Percentiles rank a stretch among this genome's conserved stretches.
Evolutionary conservation across 176 grass and related monocot genomes (phyloP).

Genomic region (Metroxylon sagu): DNA sequence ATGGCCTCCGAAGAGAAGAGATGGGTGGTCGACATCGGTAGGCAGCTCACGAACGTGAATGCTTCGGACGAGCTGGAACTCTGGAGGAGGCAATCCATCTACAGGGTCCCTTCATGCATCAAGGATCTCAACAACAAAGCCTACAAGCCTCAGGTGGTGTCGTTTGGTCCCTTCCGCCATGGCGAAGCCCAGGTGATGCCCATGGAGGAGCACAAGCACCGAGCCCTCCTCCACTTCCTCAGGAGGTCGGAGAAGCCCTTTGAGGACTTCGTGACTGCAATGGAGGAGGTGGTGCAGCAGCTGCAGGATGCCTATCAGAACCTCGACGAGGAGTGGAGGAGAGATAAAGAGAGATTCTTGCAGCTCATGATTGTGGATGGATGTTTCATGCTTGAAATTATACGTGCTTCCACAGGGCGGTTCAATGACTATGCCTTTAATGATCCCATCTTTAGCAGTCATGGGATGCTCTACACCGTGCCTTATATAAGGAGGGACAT

Average conservation of each 20-base stretch:
- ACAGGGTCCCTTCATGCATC: slow-evolving; percentile 67
- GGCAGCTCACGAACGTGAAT: slow-evolving; percentile 23
- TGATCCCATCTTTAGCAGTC: slow-evolving; percentile 19
- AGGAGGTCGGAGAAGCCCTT: slow-evolving; percentile 24
- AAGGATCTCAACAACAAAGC: slow-evolving; percentile 46
- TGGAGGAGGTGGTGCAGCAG: slow-evolving; percentile 23
- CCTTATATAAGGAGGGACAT: slow-evolving; percentile 24
- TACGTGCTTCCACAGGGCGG: slow-evolving; percentile 4
- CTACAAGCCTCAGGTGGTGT: slow-evolving; percentile 65
- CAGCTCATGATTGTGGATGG: slow-evolving; percentile 72
- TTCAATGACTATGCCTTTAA: slow-evolving; percentile 33
- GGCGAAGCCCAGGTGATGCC: slow-evolving; percentile 17
- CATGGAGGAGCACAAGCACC: slow-evolving; percentile 77
- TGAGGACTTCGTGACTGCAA: slow-evolving; percentile 27
- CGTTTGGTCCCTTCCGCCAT: slow-evolving; percentile 30
- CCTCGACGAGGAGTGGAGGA: slow-evolving; percentile 28
- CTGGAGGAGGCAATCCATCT: slow-evolving; percentile 58
- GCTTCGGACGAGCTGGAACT: slow-evolving; percentile 25
- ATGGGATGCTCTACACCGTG: not conserved
- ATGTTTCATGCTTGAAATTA: slow-evolving; percentile 81
- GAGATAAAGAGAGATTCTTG: slow-evolving; percentile 32
- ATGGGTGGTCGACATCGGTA: slow-evolving; percentile 49
- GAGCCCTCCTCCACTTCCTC: slow-evolving; percentile 54
- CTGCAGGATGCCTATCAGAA: slow-evolving; percentile 50
- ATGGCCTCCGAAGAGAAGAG: not conserved